phyloP scores from a whole-genome alignment of 164 flowering plant species.

The Tinospora cordifolia region DNA sequence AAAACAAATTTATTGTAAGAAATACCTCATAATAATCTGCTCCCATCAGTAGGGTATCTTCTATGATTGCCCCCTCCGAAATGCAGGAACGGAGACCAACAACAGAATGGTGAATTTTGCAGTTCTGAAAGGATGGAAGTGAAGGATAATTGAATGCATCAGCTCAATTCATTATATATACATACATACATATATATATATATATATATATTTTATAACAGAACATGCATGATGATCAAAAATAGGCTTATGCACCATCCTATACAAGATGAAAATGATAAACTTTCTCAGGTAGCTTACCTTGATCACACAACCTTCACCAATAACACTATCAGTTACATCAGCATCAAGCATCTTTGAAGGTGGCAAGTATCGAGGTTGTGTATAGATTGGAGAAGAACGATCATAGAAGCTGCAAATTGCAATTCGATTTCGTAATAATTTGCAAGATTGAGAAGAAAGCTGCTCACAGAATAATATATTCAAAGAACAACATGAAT shows the following conservation, averaged over 20 bases:
- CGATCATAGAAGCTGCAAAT: no score
- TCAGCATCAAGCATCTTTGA: constrained; percentile 99
- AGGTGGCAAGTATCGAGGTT: no score
- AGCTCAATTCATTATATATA: background rate
- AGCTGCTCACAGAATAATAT: no score
- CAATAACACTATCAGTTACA: constrained; percentile 85
- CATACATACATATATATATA: no score
- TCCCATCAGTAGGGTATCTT: constrained; percentile 88
- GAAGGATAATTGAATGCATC: background rate
- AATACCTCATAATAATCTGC: constrained; percentile 93
- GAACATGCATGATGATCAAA: background rate
- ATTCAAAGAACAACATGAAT: no score
- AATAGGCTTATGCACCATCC: background rate
- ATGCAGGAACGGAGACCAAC: constrained; percentile 90
- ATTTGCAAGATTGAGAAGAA: no score
- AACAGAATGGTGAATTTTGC: constrained; percentile 92
- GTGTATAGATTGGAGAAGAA: no score
- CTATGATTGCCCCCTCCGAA: constrained; percentile 90
- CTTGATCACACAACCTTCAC: constrained; percentile 94
- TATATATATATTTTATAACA: background rate
- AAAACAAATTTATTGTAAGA: background rate
- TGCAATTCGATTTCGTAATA: no score
- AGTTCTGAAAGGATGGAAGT: constrained; percentile 42
- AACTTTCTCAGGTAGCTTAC: constrained; percentile 22
- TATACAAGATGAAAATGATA: background rate